A percentile compares a stretch with the other conserved stretches of the same genome.
These are phyloP conservation scores for Fusarium decemcellulare DNA, from an alignment of 2,329 filamentous ascomycete genomes.

Conservation along the genomic window DNA sequence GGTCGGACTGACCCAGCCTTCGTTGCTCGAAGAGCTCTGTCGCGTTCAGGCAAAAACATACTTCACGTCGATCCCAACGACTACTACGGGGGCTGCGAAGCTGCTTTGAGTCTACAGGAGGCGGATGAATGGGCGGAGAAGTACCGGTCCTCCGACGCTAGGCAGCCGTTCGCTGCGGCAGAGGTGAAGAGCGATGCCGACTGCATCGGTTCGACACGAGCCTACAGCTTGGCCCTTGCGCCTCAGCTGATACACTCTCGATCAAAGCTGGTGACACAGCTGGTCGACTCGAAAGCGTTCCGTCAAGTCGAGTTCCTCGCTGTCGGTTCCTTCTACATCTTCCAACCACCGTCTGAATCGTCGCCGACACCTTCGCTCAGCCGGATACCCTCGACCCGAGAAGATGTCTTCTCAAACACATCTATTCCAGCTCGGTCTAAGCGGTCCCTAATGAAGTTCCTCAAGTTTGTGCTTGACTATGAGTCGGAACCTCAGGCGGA, in stretches of 20 bases:
- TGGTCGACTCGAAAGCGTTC: slow-evolving; percentile 92
- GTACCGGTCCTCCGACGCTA: slow-evolving; percentile 45
- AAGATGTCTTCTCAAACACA: slow-evolving; percentile 89
- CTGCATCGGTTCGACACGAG: slow-evolving; percentile 74
- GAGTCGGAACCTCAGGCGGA: slow-evolving; percentile 69
- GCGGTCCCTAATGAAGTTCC: slow-evolving; percentile 90
- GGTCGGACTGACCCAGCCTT: slow-evolving; percentile 51
- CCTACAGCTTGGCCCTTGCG: slow-evolving; percentile 87
- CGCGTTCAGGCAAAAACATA: slow-evolving; percentile 90
- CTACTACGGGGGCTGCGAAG: slow-evolving; percentile 90
- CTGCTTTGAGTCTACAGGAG: slow-evolving; percentile 88
- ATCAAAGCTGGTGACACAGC: slow-evolving; percentile 80
- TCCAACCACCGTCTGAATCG: slow-evolving; percentile 57
- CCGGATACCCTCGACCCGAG: slow-evolving; percentile 88
- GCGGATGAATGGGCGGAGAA: slow-evolving; percentile 79
- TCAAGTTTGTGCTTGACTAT: slow-evolving; percentile 87
- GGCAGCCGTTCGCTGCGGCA: slow-evolving; percentile 46
- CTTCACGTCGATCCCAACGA: slow-evolving; percentile 90
- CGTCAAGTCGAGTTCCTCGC: slow-evolving; percentile 94
- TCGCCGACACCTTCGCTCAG: slow-evolving; percentile 61
- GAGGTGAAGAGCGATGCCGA: slow-evolving; percentile 55
- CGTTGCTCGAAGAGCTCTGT: slow-evolving; percentile 80
- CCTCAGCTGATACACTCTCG: slow-evolving; percentile 90
- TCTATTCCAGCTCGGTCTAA: slow-evolving; percentile 85
- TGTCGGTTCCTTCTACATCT: slow-evolving; percentile 93